A percentile compares a stretch with the other conserved stretches of the same genome.
phyloP scores from a whole-genome alignment of 306 rosid genomes.

The Cucurbita argyrosperma region DNA sequence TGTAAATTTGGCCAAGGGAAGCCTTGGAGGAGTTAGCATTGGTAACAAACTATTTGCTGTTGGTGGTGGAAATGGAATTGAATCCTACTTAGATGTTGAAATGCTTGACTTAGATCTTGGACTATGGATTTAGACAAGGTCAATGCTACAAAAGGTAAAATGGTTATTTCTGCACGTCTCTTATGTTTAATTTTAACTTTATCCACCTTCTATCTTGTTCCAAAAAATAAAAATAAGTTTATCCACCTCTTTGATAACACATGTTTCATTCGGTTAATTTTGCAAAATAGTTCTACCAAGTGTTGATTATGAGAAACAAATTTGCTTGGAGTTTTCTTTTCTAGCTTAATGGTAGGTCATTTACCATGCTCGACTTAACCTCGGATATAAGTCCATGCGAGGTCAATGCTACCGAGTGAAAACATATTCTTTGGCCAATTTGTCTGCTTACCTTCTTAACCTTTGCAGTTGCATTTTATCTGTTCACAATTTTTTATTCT shows the following conservation, averaged over 20 bases:
- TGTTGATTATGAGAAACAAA: background rate
- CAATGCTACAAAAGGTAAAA: constrained; percentile 50
- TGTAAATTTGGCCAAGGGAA: constrained; percentile 49
- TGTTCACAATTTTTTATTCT: background rate
- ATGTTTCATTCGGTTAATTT: background rate
- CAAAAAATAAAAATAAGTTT: background rate
- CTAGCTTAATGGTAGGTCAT: background rate
- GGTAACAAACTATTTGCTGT: constrained; percentile 30
- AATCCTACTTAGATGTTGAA: constrained; percentile 31
- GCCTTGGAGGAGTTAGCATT: constrained; percentile 38
- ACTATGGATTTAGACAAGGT: constrained; percentile 40
- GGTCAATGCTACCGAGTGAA: background rate
- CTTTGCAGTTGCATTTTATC: background rate
- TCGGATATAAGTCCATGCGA: background rate
- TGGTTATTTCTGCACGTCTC: background rate
- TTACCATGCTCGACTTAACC: background rate
- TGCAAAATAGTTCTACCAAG: background rate
- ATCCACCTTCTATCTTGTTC: background rate
- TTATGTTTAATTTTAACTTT: background rate
- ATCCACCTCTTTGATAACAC: background rate
- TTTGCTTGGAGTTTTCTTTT: background rate
- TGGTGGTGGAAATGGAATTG: constrained; percentile 34
- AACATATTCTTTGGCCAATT: background rate
- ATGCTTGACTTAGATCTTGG: constrained; percentile 58
- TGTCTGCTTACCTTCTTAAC: background rate